Conservation (phyloP, 2,329 filamentous ascomycete genomes). For the Sporothrix curviconia region DNA sequence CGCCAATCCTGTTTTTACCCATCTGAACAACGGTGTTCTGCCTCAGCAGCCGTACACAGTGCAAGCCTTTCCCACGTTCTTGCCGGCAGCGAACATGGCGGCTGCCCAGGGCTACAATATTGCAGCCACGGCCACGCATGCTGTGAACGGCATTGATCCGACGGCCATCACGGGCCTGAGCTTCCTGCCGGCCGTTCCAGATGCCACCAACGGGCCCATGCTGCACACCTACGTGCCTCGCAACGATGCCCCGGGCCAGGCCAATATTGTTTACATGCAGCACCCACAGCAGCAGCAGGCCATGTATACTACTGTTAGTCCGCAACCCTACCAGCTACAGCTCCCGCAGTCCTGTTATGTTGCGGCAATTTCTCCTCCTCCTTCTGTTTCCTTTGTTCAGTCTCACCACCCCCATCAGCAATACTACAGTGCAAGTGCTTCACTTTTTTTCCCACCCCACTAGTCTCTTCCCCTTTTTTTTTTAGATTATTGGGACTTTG, state of each 20-base stretch:
- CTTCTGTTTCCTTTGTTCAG: neutral
- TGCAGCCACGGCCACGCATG: neutral
- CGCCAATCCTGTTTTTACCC: constrained; percentile 18
- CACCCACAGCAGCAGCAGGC: constrained; percentile 3
- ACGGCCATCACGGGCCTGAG: constrained; percentile 34
- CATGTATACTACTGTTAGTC: constrained; percentile 17
- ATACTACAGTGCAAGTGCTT: constrained; percentile 13
- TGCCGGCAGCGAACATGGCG: constrained; percentile 3
- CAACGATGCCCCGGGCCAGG: constrained; percentile 31
- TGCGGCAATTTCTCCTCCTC: neutral
- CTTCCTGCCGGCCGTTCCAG: constrained; percentile 53
- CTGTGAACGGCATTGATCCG: constrained; percentile 11
- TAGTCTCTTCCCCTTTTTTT: neutral
- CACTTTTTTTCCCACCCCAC: neutral
- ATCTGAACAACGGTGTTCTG: constrained; percentile 8
- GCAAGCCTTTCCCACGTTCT: constrained; percentile 11
- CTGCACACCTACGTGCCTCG: constrained; percentile 51
- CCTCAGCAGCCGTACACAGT: constrained; percentile 3
- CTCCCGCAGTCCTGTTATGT: neutral
- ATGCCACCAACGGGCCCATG: constrained; percentile 50
- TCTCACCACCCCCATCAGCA: neutral
- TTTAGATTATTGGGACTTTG: neutral
- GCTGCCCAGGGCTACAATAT: neutral
- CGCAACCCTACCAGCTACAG: neutral
- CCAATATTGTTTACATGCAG: constrained; percentile 16